Evolutionary conservation across 1,284 basidiomycete genomes (phyloP).

Genomic region (Cystobasidiaceae sp.): DNA sequence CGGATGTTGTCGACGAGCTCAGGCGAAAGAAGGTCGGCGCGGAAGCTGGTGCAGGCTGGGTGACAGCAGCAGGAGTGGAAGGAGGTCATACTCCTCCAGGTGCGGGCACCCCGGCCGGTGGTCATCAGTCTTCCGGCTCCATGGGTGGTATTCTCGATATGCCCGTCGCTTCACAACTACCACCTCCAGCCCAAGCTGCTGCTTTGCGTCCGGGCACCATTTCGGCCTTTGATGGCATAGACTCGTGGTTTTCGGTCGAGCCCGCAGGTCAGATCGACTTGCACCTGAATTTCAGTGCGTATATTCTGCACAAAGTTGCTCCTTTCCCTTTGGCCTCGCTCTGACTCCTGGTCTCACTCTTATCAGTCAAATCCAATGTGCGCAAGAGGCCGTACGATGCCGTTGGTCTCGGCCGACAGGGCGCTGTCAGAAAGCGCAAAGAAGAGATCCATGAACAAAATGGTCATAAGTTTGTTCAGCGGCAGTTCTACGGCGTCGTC

Average conservation of each 20-base stretch:
- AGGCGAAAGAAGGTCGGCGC: slow-evolving; percentile 84
- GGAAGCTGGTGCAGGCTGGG: slow-evolving; percentile 75
- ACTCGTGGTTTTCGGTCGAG: slow-evolving; percentile 96
- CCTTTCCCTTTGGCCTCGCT: neutral
- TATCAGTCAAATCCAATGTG: slow-evolving; percentile 87
- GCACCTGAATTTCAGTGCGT: slow-evolving; percentile 80
- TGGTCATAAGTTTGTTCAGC: slow-evolving; percentile 94
- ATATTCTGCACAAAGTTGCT: neutral
- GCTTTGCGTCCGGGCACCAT: slow-evolving; percentile 2
- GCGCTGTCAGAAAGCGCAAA: slow-evolving; percentile 94
- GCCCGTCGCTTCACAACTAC: slow-evolving; percentile 17
- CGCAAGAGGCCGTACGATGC: slow-evolving; percentile 87
- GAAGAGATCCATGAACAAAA: slow-evolving; percentile 99
- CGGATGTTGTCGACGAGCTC: slow-evolving; percentile 89
- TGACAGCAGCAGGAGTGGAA: slow-evolving; percentile 62
- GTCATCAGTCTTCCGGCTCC: slow-evolving; percentile 17
- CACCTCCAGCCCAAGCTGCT: neutral
- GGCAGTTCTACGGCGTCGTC: slow-evolving; percentile 93
- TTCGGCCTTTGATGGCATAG: slow-evolving; percentile 65
- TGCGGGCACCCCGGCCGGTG: slow-evolving; percentile 39
- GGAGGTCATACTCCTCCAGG: slow-evolving; percentile 24
- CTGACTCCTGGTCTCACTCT: neutral
- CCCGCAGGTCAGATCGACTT: slow-evolving; percentile 90
- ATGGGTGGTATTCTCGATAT: slow-evolving; percentile 22
- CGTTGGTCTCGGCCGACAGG: slow-evolving; percentile 90